Percentiles rank a stretch among this genome's conserved stretches.
Evolutionary conservation across 441 rosid species (phyloP).

Genomic region (Aleurites moluccanus): DNA sequence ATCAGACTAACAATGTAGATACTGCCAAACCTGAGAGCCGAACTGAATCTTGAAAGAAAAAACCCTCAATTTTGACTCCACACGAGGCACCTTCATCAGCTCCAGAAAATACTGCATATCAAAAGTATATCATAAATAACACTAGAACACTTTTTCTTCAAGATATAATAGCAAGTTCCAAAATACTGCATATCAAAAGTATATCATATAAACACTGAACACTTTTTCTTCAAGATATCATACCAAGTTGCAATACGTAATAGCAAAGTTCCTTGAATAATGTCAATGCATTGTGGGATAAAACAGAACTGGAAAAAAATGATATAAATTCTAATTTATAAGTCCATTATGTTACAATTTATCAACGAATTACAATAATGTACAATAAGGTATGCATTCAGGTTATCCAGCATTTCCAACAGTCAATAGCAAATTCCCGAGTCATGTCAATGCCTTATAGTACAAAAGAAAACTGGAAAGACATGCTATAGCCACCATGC

Average conservation of each 20-base stretch:
- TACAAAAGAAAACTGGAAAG: too few species aligned
- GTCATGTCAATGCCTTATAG: too few species aligned
- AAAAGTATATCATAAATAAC: constrained; percentile 12
- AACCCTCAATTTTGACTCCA: constrained; percentile 92
- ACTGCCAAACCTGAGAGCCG: constrained; percentile 82
- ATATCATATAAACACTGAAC: too few species aligned
- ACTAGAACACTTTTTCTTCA: neutral
- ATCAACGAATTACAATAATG: too few species aligned
- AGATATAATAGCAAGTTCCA: neutral
- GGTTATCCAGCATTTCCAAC: too few species aligned
- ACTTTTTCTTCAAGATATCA: too few species aligned
- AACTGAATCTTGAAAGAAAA: constrained; percentile 97
- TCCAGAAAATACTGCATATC: constrained; percentile 78
- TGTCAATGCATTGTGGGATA: neutral
- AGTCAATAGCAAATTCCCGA: too few species aligned
- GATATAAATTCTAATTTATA: neutral
- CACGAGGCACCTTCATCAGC: constrained; percentile 98
- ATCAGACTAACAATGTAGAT: constrained; percentile 40
- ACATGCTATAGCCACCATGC: neutral
- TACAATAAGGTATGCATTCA: too few species aligned
- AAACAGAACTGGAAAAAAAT: neutral
- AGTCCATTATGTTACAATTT: neutral
- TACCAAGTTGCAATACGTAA: too few species aligned
- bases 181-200: too few species aligned
- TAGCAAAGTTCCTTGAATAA: neutral